Base-by-base conservation (phyloP, 495 filamentous ascomycete species). In the Aspergillus egyptiacus region DNA sequence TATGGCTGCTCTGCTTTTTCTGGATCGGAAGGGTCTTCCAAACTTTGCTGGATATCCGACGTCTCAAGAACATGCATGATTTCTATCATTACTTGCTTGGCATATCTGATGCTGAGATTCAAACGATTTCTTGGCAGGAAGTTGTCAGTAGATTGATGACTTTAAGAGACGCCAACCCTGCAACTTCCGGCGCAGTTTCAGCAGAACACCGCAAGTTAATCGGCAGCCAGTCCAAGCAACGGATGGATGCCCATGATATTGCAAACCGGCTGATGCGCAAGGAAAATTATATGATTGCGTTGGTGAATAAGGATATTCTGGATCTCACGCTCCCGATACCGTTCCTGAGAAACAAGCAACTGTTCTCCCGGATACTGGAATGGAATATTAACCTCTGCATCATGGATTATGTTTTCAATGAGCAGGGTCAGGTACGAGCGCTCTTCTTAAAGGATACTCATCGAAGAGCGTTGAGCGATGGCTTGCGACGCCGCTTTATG, bases 231-330 rank as follows among this genome's bases (percentile, higher is more conserved):
- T 95, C 93, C 15, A 96, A 96, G 65, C 87, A 97, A 69, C 78
- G 93, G 41, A 84, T 97, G 66, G 93, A 97, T 69, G 93, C 93
- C 3, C 87, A 95, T 54, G 91, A 96, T 62, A 96, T 98, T 63
- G 94, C 93, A 6, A 98, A 96, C 60, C 83, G 93, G 37, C 66
- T 98, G 39, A 97, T 98, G 93, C 84, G 93, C 54, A 84, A 85
- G 60, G 93, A 96, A 50, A 98, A 98, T 58, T 98, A 96, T 55
- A 70, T 96, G 53, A 96, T 98, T 59, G 93, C 94, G 8, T 63
- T 98, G 41, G 86, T 96, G 67, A 98, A 98, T 68, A 97, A 97
- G 64, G 91, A 96, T 31, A 81, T 96, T 24, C 65, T 98, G 25
- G 85, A 98, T 63, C 73, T 96, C 19, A 87, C 85, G 0, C 75